Evolutionary conservation across 768 basidiomycete species (phyloP).

Genomic region (Coprinopsis strossmayeri): DNA sequence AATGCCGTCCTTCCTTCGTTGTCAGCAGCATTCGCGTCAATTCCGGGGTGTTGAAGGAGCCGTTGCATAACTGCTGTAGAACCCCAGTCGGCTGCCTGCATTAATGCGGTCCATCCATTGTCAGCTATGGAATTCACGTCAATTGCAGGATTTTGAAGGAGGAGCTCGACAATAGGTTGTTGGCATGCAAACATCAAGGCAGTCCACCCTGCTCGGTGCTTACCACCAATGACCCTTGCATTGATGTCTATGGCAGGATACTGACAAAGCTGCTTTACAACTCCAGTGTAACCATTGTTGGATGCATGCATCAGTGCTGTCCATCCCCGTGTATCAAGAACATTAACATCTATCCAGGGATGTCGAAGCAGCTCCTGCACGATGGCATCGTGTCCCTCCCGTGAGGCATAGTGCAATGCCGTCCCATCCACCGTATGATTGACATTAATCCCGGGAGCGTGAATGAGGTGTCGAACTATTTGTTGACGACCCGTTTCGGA

Average conservation of each 20-base stretch:
- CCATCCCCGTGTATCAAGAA: background rate
- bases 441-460: background rate
- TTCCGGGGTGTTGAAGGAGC: no score
- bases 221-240: background rate
- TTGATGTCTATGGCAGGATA: background rate
- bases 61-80: no score
- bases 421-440: background rate
- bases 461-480: background rate
- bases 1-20: no score
- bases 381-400: background rate
- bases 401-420: background rate
- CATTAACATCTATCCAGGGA: background rate
- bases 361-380: background rate
- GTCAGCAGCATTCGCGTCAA: no score
- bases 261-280: background rate
- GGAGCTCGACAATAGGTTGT: background rate
- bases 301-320: background rate
- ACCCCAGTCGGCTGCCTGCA: background rate
- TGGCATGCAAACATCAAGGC: background rate
- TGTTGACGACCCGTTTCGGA: no score
- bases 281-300: background rate
- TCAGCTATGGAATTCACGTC: no score
- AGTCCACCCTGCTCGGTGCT: background rate
- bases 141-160: background rate
- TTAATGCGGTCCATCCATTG: no score